Conservation (phyloP, 78 protist genomes). For the Monocercomonoides exilis region DNA sequence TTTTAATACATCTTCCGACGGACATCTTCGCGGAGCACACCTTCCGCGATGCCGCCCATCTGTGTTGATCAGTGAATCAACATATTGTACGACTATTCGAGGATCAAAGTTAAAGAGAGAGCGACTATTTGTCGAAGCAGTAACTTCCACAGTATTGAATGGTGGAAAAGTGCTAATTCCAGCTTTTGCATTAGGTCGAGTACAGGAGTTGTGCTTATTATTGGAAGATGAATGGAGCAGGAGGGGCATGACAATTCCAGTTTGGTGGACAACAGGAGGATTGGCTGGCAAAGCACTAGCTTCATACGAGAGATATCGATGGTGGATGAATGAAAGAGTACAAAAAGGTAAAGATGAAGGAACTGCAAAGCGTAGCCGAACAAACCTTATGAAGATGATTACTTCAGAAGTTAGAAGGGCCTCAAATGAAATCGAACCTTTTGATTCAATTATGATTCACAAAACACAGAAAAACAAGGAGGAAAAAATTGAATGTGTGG, state of each 20-base stretch:
- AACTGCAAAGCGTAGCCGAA: too few species aligned
- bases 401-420: too few species aligned
- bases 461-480: too few species aligned
- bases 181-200: constrained; percentile 92
- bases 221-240: constrained; percentile 86
- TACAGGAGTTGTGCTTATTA: constrained; percentile 88
- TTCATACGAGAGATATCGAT: neutral
- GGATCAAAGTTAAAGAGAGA: constrained; percentile 80
- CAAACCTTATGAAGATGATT: neutral
- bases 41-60: constrained; percentile 71
- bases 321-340: too few species aligned
- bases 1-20: constrained; percentile 94
- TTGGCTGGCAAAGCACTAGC: constrained; percentile 9
- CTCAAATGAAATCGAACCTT: too few species aligned
- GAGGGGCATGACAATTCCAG: constrained; percentile 72
- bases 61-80: constrained; percentile 88
- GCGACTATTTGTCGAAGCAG: constrained; percentile 68
- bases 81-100: constrained; percentile 85
- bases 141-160: constrained; percentile 57
- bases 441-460: too few species aligned
- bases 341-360: too few species aligned
- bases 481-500: neutral
- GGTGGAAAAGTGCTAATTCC: constrained; percentile 88
- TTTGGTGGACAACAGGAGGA: constrained; percentile 70
- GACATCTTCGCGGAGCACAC: constrained; percentile 71